Evolutionary conservation across 176 grass and related monocot species (phyloP).

Genomic region (Oryza glaberrima): DNA sequence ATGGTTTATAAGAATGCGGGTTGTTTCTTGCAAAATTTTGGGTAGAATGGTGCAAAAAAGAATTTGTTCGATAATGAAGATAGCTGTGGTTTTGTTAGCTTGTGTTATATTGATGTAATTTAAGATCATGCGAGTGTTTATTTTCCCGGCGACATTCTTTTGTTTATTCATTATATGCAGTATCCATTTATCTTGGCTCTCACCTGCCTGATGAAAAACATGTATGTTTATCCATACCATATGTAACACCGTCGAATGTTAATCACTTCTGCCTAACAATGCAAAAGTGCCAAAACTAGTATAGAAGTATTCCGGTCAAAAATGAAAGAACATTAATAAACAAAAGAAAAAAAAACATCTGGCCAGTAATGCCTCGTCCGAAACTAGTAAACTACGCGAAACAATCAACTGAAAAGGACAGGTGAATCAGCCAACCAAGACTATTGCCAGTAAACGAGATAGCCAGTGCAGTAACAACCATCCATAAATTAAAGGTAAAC

Average conservation of each 20-base stretch:
- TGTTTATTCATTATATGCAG: too few species aligned
- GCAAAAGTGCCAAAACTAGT: not conserved
- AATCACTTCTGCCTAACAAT: not conserved
- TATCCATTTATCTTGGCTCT: too few species aligned
- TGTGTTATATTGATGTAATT: not conserved
- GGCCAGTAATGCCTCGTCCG: not conserved
- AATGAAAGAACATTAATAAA: not conserved
- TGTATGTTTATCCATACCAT: too few species aligned
- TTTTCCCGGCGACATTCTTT: not conserved
- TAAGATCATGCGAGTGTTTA: not conserved
- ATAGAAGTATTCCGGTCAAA: not conserved
- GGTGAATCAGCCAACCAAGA: not conserved
- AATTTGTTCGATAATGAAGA: not conserved
- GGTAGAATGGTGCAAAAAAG: not conserved
- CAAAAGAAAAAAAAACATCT: not conserved
- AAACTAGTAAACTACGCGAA: conserved; percentile 26
- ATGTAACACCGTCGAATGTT: too few species aligned
- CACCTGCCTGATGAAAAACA: too few species aligned
- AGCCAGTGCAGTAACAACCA: conserved; percentile 31
- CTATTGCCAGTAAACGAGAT: not conserved
- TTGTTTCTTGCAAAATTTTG: not conserved
- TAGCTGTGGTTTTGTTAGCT: not conserved
- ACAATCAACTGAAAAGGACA: not conserved
- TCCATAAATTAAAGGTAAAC: conserved; percentile 33
- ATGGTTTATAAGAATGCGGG: not conserved